Evolutionary conservation across 2,329 filamentous ascomycete species (phyloP).

Genomic region (Akanthomyces dipterigenus): DNA sequence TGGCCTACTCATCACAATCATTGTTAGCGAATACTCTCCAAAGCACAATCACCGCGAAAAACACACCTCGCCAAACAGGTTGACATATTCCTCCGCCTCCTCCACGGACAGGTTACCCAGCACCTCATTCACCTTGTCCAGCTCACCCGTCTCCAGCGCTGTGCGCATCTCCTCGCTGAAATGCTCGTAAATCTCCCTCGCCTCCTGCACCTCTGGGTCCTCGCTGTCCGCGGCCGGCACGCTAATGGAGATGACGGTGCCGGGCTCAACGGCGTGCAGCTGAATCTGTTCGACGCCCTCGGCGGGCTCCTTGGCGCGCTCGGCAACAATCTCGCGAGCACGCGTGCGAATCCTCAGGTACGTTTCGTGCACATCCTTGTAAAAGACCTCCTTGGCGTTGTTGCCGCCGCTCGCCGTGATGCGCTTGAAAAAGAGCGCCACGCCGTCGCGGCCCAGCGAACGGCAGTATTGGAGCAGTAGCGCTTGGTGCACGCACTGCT

Average conservation of each 20-base stretch:
- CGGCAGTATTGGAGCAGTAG: slow-evolving; percentile 92
- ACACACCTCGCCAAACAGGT: slow-evolving; percentile 62
- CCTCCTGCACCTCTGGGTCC: slow-evolving; percentile 56
- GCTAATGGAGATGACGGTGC: slow-evolving; percentile 82
- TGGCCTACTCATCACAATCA: slow-evolving; percentile 46
- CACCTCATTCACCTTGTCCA: slow-evolving; percentile 57
- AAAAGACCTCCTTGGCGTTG: slow-evolving; percentile 84
- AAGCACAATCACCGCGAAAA: not conserved
- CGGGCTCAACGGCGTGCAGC: slow-evolving; percentile 89
- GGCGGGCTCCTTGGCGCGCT: slow-evolving; percentile 46
- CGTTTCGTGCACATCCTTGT: slow-evolving; percentile 85
- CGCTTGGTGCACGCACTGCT: slow-evolving; percentile 88
- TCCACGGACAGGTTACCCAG: slow-evolving; percentile 82
- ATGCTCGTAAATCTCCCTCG: slow-evolving; percentile 70
- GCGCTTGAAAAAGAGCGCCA: slow-evolving; percentile 90
- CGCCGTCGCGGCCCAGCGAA: slow-evolving; percentile 79
- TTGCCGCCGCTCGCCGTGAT: slow-evolving; percentile 84
- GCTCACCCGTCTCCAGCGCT: slow-evolving; percentile 78
- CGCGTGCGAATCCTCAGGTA: slow-evolving; percentile 76
- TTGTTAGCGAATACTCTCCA: not conserved
- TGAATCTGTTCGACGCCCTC: slow-evolving; percentile 94
- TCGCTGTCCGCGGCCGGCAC: slow-evolving; percentile 65
- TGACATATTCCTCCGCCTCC: slow-evolving; percentile 79
- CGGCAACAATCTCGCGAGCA: slow-evolving; percentile 60
- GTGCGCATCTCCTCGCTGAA: slow-evolving; percentile 77